Base-by-base conservation (phyloP, 495 filamentous ascomycete species). In the Penicillium egyptiacum region DNA sequence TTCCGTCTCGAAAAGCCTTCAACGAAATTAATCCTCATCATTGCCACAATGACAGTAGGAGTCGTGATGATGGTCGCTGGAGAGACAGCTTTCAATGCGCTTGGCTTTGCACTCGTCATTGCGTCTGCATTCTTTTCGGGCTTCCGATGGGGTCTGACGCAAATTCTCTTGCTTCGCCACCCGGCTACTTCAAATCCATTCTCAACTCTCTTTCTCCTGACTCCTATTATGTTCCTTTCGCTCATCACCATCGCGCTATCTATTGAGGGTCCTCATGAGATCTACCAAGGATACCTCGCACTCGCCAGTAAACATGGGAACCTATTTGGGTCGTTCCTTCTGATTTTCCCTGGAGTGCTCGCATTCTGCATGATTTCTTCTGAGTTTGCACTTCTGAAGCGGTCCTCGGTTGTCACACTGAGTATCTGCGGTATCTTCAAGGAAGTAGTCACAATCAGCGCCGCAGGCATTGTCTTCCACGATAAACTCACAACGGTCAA, bases 51-150 rank as follows among this genome's bases (percentile, higher is more conserved):
- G 95, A 99, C 92, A 1, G 64, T 86, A 3, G 95, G 95, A 53
- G 95, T 99, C 23, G 81, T 98, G 60, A 96, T 98, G 92, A 99
- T 99, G 95, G 95, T 99, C 4, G 89, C 92, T 2, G 92, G 92
- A 23, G 94, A 99, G 74, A 83, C 92, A n/a, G 86, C 88, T 33
- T 99, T 99, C 80, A 83, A 91, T 59, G 78, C 86, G 0, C 81
- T 92, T 35, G 95, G 95, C 9, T 98, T 99, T 72, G 68, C 91
- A 28, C 86, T 99, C 44, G 86, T 98, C 72, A 97, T 98, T 68
- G 83, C 87, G 16, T 89, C 95, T 17, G 89, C 92, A 26, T 95
- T 94, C 77, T 93, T 96, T 73, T 96, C 91, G 25, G 95, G 95
- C 48, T 96, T 99, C 77, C 89, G 95, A 61, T 99, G 95, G 95